phyloP scores from a whole-genome alignment of 805 yeast species.

The Pichia scutulata region DNA sequence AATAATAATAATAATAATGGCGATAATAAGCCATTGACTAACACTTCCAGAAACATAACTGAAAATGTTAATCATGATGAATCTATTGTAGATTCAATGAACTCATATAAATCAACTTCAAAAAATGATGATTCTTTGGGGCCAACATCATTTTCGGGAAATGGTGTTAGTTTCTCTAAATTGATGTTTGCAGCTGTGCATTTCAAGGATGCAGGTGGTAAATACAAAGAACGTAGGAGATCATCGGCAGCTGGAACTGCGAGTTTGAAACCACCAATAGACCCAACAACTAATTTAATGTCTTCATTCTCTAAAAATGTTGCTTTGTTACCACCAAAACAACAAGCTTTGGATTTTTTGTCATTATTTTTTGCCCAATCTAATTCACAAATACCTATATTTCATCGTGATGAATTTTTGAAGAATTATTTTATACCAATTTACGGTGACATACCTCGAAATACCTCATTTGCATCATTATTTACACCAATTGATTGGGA shows the following conservation, averaged over 20 bases:
- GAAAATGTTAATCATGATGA: background rate
- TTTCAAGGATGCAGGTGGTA: slow-evolving; percentile 26
- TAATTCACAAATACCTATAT: slow-evolving; percentile 74
- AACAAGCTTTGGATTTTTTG: slow-evolving; percentile 58
- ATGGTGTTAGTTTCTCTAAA: slow-evolving; percentile 67
- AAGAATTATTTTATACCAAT: slow-evolving; percentile 64
- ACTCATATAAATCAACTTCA: slow-evolving; percentile 1
- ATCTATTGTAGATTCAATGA: background rate
- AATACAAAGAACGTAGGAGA: background rate
- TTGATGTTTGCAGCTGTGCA: slow-evolving; percentile 73
- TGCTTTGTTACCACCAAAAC: slow-evolving; percentile 60
- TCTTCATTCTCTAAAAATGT: slow-evolving; percentile 20
- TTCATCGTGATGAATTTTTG: slow-evolving; percentile 75
- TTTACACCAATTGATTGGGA: slow-evolving; percentile 38
- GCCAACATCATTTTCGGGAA: slow-evolving; percentile 37
- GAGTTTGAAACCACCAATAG: slow-evolving; percentile 1
- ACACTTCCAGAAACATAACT: background rate
- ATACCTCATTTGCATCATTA: slow-evolving; percentile 51
- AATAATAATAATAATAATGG: background rate
- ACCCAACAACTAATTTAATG: slow-evolving; percentile 7
- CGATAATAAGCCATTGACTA: background rate
- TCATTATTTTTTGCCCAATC: slow-evolving; percentile 67
- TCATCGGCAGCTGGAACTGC: background rate
- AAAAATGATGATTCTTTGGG: slow-evolving; percentile 23
- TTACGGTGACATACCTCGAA: slow-evolving; percentile 58